These are phyloP conservation scores for Colletotrichum liaoningense DNA, from an alignment of 2,329 filamentous ascomycete genomes.

Conservation along the genomic window DNA sequence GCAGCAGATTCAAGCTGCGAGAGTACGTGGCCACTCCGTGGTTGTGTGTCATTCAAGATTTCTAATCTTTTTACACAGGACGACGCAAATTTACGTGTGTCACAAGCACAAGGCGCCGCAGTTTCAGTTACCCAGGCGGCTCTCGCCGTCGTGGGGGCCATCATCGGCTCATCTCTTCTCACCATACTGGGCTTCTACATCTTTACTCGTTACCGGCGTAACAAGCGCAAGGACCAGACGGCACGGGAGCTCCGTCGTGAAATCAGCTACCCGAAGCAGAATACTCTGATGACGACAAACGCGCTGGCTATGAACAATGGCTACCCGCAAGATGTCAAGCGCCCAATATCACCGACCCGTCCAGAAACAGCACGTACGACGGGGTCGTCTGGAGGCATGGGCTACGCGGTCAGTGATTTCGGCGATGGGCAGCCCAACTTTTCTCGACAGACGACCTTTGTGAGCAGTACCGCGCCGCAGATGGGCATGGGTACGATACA, in stretches of 20 bases:
- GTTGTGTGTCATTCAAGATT: not conserved
- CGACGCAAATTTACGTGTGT: slow-evolving; percentile 45
- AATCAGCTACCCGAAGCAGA: slow-evolving; percentile 40
- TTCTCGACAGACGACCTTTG: slow-evolving; percentile 23
- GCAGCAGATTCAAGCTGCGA: slow-evolving; percentile 25
- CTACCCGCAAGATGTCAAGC: slow-evolving; percentile 42
- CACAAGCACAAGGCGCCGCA: slow-evolving; percentile 49
- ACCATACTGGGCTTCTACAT: slow-evolving; percentile 51
- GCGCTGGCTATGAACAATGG: slow-evolving; percentile 30
- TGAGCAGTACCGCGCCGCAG: slow-evolving; percentile 12
- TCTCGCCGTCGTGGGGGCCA: slow-evolving; percentile 53
- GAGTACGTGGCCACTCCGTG: slow-evolving; percentile 12
- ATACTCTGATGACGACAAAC: slow-evolving; percentile 34
- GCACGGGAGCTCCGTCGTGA: slow-evolving; percentile 8
- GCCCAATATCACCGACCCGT: slow-evolving; percentile 12
- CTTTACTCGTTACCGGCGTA: slow-evolving; percentile 44
- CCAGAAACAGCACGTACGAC: slow-evolving; percentile 35
- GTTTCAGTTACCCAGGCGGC: slow-evolving; percentile 55
- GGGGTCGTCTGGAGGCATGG: slow-evolving; percentile 6
- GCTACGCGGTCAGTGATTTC: slow-evolving; percentile 21
- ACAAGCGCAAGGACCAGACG: slow-evolving; percentile 37
- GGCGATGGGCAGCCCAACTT: slow-evolving; percentile 27
- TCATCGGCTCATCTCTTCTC: slow-evolving; percentile 54
- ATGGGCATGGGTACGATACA: not conserved
- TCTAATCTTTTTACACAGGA: slow-evolving; percentile 5